Percentiles rank a stretch among this genome's conserved stretches.
These are phyloP conservation scores for Ustilago bromivora DNA, from an alignment of 1,284 basidiomycete genomes.

Conservation along the genomic window DNA sequence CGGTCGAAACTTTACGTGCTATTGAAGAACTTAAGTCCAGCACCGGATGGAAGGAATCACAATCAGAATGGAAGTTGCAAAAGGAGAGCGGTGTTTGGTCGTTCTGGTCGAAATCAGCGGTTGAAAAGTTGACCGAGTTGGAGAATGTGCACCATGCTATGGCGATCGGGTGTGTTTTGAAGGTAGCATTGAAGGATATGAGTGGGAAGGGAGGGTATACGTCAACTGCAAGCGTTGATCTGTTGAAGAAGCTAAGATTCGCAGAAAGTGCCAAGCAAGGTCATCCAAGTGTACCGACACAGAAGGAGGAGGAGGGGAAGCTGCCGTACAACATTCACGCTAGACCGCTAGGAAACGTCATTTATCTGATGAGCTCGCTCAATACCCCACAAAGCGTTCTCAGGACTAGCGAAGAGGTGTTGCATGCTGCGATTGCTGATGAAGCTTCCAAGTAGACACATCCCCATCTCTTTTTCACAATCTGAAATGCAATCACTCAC, in stretches of 20 bases:
- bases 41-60: conserved; percentile 76
- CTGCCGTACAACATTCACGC: conserved; percentile 81
- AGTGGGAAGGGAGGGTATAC: conserved; percentile 72
- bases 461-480: not conserved
- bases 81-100: conserved; percentile 76
- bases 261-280: conserved; percentile 24
- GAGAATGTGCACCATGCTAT: conserved; percentile 79
- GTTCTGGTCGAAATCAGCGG: conserved; percentile 84
- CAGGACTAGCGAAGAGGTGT: conserved; percentile 51
- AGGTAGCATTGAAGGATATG: conserved; percentile 80
- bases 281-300: conserved; percentile 37
- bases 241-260: conserved; percentile 48
- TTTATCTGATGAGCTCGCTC: conserved; percentile 93
- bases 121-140: conserved; percentile 76
- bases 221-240: conserved; percentile 46
- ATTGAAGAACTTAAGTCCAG: conserved; percentile 72
- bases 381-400: conserved; percentile 74
- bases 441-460: conserved; percentile 1
- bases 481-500: not conserved
- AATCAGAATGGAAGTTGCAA: conserved; percentile 25
- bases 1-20: conserved; percentile 81
- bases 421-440: conserved; percentile 23
- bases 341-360: conserved; percentile 89
- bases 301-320: conserved; percentile 29
- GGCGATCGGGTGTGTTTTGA: conserved; percentile 88